phyloP scores from a whole-genome alignment of 139 green algal species.

The Tetradesmus lagerheimii region DNA sequence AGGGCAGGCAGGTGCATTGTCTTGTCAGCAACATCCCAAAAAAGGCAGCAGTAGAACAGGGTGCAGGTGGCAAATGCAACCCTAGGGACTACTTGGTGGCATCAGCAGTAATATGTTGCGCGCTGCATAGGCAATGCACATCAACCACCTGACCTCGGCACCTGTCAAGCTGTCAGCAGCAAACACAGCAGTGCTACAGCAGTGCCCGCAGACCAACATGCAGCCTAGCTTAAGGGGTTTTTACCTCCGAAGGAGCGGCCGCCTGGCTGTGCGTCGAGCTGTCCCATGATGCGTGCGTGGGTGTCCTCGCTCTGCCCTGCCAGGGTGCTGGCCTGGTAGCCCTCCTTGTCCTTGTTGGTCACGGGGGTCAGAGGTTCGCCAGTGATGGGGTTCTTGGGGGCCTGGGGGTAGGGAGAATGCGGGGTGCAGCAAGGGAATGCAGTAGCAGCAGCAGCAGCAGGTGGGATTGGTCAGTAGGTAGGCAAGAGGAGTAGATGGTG shows the following conservation, averaged over 20 bases:
- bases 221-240: too few species aligned
- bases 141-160: too few species aligned
- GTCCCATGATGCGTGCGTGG: slow-evolving; percentile 26
- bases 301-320: slow-evolving; percentile 27
- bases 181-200: neutral
- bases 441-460: slow-evolving; percentile 1
- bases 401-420: neutral
- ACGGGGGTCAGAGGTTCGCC: slow-evolving; percentile 37
- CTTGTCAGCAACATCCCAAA: neutral
- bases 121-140: too few species aligned
- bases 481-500: neutral
- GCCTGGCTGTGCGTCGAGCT: slow-evolving; percentile 30
- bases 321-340: slow-evolving; percentile 36
- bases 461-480: too few species aligned
- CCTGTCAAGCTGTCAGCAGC: neutral
- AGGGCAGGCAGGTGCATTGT: neutral
- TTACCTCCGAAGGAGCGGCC: slow-evolving; percentile 38
- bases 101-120: too few species aligned
- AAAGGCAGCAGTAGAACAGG: too few species aligned
- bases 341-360: slow-evolving; percentile 35
- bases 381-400: slow-evolving; percentile 47
- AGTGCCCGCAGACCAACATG: neutral
- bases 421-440: neutral
- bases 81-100: too few species aligned
- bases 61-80: too few species aligned